Percentiles rank a stretch among this genome's conserved stretches.
These are phyloP conservation scores for Thinopyrum elongatum DNA, from an alignment of 176 grass and related monocot genomes.

Conservation along the genomic window DNA sequence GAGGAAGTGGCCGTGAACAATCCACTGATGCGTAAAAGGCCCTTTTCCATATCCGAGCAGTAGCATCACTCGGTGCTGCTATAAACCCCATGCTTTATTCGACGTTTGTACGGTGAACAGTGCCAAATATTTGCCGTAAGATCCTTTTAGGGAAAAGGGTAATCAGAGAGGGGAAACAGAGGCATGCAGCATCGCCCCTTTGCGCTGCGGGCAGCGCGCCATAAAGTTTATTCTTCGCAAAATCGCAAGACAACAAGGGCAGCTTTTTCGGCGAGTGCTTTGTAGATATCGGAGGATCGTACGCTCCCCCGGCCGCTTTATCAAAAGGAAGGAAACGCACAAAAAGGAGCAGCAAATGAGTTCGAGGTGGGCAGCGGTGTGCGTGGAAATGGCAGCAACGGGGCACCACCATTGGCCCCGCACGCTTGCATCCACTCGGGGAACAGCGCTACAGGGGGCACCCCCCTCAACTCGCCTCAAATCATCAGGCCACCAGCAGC, in stretches of 20 bases:
- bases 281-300: conserved; percentile 30
- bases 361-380: conserved; percentile 20
- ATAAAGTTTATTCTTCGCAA: conserved; percentile 20
- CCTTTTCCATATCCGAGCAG: not conserved
- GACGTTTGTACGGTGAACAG: conserved; percentile 13
- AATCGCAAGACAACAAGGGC: conserved; percentile 17
- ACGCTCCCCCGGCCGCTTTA: conserved; percentile 12
- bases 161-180: not conserved
- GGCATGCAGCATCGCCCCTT: conserved; percentile 13
- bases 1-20: not conserved
- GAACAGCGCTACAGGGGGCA: conserved; percentile 36
- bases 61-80: not conserved
- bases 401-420: conserved; percentile 34
- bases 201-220: not conserved
- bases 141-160: conserved; percentile 22
- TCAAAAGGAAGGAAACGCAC: conserved; percentile 33
- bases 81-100: conserved; percentile 4
- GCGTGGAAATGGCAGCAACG: conserved; percentile 6
- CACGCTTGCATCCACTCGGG: conserved; percentile 44
- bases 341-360: conserved; percentile 16
- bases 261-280: conserved; percentile 19
- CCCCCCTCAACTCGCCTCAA: not conserved
- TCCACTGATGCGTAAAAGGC: not conserved
- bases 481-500: conserved; percentile 19
- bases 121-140: conserved; percentile 16